Conservation (phyloP, 345 rosid species). For the Sapria himalayana region DNA sequence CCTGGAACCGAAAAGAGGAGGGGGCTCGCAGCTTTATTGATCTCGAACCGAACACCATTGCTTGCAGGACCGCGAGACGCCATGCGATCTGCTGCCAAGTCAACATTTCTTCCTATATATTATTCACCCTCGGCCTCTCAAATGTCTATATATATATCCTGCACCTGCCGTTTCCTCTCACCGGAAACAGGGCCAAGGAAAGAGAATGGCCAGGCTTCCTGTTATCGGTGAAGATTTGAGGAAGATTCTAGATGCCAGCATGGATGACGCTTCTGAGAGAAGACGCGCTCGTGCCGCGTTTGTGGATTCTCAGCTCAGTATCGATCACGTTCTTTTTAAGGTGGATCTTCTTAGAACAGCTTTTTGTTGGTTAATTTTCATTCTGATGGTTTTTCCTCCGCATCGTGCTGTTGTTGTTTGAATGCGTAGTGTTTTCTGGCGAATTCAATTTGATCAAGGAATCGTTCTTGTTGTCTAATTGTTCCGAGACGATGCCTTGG, state of each 20-base stretch:
- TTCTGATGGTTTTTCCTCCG: neutral
- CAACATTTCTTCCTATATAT: no score
- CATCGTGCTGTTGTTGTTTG: neutral
- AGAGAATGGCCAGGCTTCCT: constrained; percentile 14
- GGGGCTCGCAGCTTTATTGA: no score
- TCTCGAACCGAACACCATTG: no score
- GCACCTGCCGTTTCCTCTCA: no score
- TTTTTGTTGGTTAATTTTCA: neutral
- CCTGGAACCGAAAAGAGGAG: no score
- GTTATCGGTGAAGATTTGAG: constrained; percentile 34
- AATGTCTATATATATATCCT: no score
- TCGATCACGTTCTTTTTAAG: constrained; percentile 81
- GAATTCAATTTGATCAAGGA: neutral
- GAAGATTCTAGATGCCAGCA: constrained; percentile 30
- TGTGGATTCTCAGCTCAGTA: constrained; percentile 41
- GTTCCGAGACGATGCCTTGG: no score
- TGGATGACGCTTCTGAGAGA: constrained; percentile 62
- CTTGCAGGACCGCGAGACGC: no score
- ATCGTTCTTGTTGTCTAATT: neutral
- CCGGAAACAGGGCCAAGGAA: neutral
- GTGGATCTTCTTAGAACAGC: constrained; percentile 11
- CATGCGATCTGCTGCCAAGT: no score
- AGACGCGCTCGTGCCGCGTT: constrained; percentile 62
- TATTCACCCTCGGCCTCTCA: no score
- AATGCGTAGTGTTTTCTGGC: no score